A percentile compares a stretch with the other conserved stretches of the same genome.
Evolutionary conservation across 2,329 filamentous ascomycete genomes (phyloP).

Genomic region (Cladosporium sp.): DNA sequence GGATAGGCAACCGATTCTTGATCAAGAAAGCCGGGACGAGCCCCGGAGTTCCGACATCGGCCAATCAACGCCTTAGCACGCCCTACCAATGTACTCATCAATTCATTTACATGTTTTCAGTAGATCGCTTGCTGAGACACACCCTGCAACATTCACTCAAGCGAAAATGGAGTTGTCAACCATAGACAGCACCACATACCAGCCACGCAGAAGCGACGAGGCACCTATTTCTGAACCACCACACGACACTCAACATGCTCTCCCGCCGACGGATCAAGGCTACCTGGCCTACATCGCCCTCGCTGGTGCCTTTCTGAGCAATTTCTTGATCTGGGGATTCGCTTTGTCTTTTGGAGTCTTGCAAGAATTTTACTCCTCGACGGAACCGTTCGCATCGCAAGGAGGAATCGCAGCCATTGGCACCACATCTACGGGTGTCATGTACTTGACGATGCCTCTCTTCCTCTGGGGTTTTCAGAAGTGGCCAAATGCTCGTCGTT

Average conservation of each 20-base stretch:
- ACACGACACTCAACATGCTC: conserved; percentile 3
- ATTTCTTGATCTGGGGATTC: conserved; percentile 19
- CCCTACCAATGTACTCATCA: too few species aligned
- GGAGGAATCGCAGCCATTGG: conserved; percentile 40
- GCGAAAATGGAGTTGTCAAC: too few species aligned
- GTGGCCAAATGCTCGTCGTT: conserved; percentile 32
- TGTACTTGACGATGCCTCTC: conserved; percentile 42
- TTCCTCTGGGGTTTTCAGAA: conserved; percentile 35
- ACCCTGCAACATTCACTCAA: too few species aligned
- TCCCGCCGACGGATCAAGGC: conserved; percentile 33
- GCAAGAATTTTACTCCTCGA: conserved; percentile 19
- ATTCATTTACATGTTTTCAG: too few species aligned
- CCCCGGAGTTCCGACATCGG: too few species aligned
- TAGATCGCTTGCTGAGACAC: too few species aligned
- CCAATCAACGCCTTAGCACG: too few species aligned
- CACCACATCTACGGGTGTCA: conserved; percentile 32
- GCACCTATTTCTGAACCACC: too few species aligned
- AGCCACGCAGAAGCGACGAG: too few species aligned
- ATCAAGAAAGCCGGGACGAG: too few species aligned
- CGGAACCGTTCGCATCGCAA: conserved; percentile 14
- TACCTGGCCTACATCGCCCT: conserved; percentile 43
- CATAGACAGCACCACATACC: too few species aligned
- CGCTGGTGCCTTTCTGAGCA: conserved; percentile 34
- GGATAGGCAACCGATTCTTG: too few species aligned
- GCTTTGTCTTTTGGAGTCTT: conserved; percentile 17